Conservation (phyloP, 805 yeast species). For the Ogataea pini region DNA sequence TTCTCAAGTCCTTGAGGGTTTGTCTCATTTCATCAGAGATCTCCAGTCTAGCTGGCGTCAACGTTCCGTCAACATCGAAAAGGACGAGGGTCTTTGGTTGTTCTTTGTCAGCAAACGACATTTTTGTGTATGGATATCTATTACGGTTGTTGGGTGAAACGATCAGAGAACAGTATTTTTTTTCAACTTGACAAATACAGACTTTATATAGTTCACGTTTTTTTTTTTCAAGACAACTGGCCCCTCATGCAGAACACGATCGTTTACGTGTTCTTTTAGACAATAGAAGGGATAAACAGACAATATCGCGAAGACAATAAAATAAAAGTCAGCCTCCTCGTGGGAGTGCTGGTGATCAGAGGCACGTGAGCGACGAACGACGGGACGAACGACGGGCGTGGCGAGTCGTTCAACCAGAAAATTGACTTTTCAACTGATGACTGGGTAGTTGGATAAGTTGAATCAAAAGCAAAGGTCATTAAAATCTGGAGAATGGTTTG, state of each 20-base stretch:
- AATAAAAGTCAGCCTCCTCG: background rate
- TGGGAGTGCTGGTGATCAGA: background rate
- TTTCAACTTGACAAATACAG: background rate
- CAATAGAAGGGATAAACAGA: background rate
- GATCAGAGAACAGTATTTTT: background rate
- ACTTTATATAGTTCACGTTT: background rate
- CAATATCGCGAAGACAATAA: background rate
- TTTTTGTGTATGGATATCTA: slow-evolving; percentile 8
- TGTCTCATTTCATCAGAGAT: slow-evolving; percentile 77
- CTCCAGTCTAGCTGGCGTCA: slow-evolving; percentile 87
- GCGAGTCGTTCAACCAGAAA: no score
- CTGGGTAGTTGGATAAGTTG: no score
- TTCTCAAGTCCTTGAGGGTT: slow-evolving; percentile 71
- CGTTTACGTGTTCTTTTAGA: slow-evolving; percentile 7
- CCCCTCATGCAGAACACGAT: slow-evolving; percentile 3
- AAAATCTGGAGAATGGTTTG: no score
- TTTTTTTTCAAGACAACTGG: slow-evolving; percentile 1
- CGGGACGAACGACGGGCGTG: background rate
- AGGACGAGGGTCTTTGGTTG: slow-evolving; percentile 85
- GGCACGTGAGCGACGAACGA: background rate
- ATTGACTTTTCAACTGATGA: no score
- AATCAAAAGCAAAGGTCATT: no score
- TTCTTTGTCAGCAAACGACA: slow-evolving; percentile 66
- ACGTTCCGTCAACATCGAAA: slow-evolving; percentile 97
- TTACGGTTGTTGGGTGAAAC: background rate